A percentile compares a stretch with the other conserved stretches of the same genome.
Evolutionary conservation across 2,329 filamentous ascomycete species (phyloP).

Genomic region (Fusarium nematophilum): DNA sequence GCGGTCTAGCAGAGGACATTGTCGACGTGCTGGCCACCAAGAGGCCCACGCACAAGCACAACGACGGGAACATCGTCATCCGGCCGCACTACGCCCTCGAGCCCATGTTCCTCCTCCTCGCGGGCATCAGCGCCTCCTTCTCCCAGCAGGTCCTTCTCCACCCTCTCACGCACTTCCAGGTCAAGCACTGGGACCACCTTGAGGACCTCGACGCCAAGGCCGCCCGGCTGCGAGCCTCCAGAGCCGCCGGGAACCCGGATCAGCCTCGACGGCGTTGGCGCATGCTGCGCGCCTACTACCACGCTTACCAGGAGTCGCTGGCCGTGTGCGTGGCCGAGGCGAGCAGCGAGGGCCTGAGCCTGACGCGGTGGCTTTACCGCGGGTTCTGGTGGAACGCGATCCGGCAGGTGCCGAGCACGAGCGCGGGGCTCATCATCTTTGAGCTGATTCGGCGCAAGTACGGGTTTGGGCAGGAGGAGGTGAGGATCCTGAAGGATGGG

Average conservation of each 20-base stretch:
- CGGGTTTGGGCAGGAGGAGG: constrained; percentile 69
- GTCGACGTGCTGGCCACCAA: constrained; percentile 62
- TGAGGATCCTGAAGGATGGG: constrained; percentile 74
- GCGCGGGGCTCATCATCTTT: constrained; percentile 81
- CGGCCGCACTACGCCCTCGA: constrained; percentile 81
- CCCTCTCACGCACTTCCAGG: constrained; percentile 76
- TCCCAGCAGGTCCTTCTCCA: constrained; percentile 77
- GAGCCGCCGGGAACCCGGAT: constrained; percentile 45
- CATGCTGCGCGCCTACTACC: constrained; percentile 74
- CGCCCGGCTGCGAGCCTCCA: constrained; percentile 55
- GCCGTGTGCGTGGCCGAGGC: constrained; percentile 70
- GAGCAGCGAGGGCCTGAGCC: constrained; percentile 63
- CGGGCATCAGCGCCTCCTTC: constrained; percentile 75
- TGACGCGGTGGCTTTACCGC: constrained; percentile 74
- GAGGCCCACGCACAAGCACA: constrained; percentile 49
- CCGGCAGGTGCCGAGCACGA: constrained; percentile 80
- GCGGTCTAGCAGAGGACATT: constrained; percentile 63
- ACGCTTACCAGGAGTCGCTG: constrained; percentile 76
- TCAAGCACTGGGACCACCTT: constrained; percentile 77
- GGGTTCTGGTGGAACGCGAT: constrained; percentile 80
- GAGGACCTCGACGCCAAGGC: constrained; percentile 76
- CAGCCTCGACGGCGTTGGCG: constrained; percentile 55
- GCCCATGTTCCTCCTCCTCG: constrained; percentile 76
- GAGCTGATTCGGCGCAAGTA: constrained; percentile 81
- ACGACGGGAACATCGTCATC: constrained; percentile 62